phyloP scores from a whole-genome alignment of 2,329 filamentous ascomycete genomes.

The Bipolaris sorokiniana region DNA sequence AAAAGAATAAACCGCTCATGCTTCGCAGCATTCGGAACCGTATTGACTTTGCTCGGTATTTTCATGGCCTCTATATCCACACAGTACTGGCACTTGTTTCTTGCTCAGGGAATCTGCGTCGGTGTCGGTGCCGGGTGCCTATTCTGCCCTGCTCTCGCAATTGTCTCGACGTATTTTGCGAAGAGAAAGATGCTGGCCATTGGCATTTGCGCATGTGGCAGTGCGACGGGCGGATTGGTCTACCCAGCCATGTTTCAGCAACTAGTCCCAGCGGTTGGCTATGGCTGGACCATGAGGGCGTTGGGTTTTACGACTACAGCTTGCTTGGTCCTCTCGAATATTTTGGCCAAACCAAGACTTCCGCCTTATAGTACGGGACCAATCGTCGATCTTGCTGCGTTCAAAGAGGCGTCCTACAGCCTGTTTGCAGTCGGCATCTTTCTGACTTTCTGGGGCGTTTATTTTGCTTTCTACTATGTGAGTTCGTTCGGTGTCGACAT shows the following conservation, averaged over 20 bases:
- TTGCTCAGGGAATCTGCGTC: constrained; percentile 33
- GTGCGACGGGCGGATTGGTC: constrained; percentile 22
- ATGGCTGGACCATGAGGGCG: constrained; percentile 65
- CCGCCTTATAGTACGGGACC: neutral
- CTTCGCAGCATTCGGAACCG: neutral
- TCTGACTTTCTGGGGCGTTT: constrained; percentile 34
- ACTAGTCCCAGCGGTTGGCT: constrained; percentile 39
- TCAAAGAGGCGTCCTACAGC: neutral
- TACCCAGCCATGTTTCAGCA: constrained; percentile 21
- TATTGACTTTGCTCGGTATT: constrained; percentile 47
- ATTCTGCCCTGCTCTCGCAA: neutral
- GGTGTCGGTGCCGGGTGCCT: constrained; percentile 31
- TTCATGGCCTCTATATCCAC: constrained; percentile 55
- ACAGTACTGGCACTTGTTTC: constrained; percentile 52
- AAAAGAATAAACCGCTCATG: neutral
- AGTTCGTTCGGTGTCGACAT: constrained; percentile 57
- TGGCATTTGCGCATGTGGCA: constrained; percentile 23
- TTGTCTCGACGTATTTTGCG: constrained; percentile 1
- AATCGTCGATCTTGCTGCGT: neutral
- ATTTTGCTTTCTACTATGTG: constrained; percentile 52
- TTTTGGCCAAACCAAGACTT: neutral
- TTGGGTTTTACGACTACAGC: constrained; percentile 51
- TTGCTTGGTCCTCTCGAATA: neutral
- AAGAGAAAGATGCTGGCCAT: constrained; percentile 3
- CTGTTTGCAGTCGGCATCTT: neutral